These are phyloP conservation scores for Paraphoma sp. DNA, from an alignment of 2,329 filamentous ascomycete genomes.

Conservation along the genomic window DNA sequence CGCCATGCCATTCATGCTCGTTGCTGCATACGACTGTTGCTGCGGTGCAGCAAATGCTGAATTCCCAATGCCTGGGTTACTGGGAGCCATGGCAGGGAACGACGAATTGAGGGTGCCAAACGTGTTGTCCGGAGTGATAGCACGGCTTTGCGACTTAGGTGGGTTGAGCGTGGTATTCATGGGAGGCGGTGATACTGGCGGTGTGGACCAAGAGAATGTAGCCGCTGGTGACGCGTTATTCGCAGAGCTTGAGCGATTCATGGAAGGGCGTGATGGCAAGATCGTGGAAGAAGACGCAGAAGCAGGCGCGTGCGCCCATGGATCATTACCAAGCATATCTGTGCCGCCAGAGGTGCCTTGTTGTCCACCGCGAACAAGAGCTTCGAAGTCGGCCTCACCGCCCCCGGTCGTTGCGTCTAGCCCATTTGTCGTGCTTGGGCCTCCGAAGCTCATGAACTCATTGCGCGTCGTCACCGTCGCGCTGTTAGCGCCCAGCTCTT, in stretches of 20 bases:
- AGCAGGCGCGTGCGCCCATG: constrained; percentile 49
- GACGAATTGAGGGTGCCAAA: constrained; percentile 49
- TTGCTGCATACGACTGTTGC: constrained; percentile 31
- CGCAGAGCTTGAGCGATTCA: constrained; percentile 30
- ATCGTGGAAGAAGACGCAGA: constrained; percentile 39
- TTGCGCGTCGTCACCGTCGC: constrained; percentile 63
- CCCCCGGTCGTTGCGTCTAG: constrained; percentile 61
- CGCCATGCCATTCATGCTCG: constrained; percentile 44
- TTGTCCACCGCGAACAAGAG: constrained; percentile 81
- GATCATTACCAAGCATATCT: constrained; percentile 51
- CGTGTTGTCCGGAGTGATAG: constrained; percentile 60
- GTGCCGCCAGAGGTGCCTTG: constrained; percentile 40
- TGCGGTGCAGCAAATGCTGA: constrained; percentile 47
- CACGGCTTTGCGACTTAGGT: constrained; percentile 46
- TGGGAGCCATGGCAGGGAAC: constrained; percentile 44
- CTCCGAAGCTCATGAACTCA: constrained; percentile 75
- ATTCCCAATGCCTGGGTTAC: constrained; percentile 43
- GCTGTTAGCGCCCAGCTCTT: constrained; percentile 74
- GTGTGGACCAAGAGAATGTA: constrained; percentile 56
- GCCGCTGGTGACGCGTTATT: constrained; percentile 43
- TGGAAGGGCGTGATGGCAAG: constrained; percentile 38
- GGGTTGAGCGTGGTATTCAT: constrained; percentile 27
- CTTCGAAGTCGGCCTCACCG: constrained; percentile 82
- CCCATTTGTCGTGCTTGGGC: constrained; percentile 60
- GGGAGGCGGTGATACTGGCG: constrained; percentile 47